These are phyloP conservation scores for Kazachstania sp. DNA, from an alignment of 1,139 yeast species.

Conservation along the genomic window DNA sequence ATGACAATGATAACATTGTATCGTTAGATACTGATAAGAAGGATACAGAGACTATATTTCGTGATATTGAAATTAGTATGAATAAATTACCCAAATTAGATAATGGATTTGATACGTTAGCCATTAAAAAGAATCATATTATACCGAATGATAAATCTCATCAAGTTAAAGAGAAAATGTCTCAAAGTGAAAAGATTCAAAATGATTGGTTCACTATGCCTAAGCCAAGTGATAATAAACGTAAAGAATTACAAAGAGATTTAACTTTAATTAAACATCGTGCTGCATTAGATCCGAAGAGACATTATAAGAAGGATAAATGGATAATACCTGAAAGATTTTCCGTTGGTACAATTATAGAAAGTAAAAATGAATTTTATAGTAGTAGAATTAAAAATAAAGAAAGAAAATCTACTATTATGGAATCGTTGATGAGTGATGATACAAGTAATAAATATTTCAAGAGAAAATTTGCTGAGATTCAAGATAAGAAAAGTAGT, in stretches of 20 bases:
- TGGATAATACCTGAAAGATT: conserved; percentile 76
- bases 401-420: conserved; percentile 67
- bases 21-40: conserved; percentile 16
- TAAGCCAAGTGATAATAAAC: conserved; percentile 65
- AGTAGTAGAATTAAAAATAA: conserved; percentile 61
- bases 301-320: conserved; percentile 85
- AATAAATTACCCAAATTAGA: conserved; percentile 25
- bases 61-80: conserved; percentile 24
- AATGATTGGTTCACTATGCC: conserved; percentile 76
- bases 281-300: conserved; percentile 86
- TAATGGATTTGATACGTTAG: conserved; percentile 24
- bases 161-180: conserved; percentile 12
- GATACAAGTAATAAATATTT: conserved; percentile 64
- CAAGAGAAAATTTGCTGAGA: conserved; percentile 74
- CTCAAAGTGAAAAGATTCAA: conserved; percentile 4
- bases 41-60: conserved; percentile 18
- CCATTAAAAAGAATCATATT: conserved; percentile 6
- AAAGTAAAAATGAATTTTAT: conserved; percentile 72
- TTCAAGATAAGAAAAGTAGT: conserved; percentile 64
- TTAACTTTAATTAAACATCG: conserved; percentile 73
- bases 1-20: conserved; percentile 10
- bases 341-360: conserved; percentile 82
- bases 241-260: conserved; percentile 56
- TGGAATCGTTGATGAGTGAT: conserved; percentile 76
- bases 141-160: background rate